Evolutionary conservation across 768 basidiomycete species (phyloP), one percentile per base, ranked within the genome.

Genomic region (Chalciporus pseudorubinellus): DNA sequence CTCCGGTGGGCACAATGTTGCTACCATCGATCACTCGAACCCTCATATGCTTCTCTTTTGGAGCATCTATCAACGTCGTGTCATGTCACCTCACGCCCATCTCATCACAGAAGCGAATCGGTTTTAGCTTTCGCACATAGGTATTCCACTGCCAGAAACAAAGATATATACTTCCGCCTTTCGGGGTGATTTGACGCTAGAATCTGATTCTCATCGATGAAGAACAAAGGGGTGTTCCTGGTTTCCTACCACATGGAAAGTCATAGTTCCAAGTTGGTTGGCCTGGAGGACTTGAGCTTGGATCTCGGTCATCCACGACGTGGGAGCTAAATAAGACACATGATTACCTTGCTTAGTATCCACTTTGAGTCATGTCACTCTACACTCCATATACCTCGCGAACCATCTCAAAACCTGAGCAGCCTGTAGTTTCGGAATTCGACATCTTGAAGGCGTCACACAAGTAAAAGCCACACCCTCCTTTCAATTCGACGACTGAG

Each of bases 401-500:
- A 28, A 47, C 60, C 6, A 22, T 14, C 1, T 36, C 48, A 21
- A 45, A 19, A 3, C 29, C 19, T 1, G 33, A 48, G 19, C 51
- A 51, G 29, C 44, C 53, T 18, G 16, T 45, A 9, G 22, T 56
- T 41, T 59, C 83, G 0, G 89, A 91, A 59, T 90, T 91, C 41
- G 88, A 91, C 56, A 84, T 92, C 52, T 72, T 92, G 29, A 89
- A 81, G 60, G 77, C 77, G 3, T 79, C 84, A 0, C 89, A 91
- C 72, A 87, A 77, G 85, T 85, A 59, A 51, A 70, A 56, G 1
- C 13, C 1, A 6, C 19, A 4, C 4, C 42, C 16, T 22, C 33
- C 8, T 29, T 6, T 10, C 38, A 7, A 24, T 43, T 6, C 40
- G 39, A 31, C 50, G 26, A 29, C 40, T 48, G 34, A 56, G 29